A percentile compares a stretch with the other conserved stretches of the same genome.
Evolutionary conservation across 345 rosid genomes (phyloP).

Genomic region (Tarenaya hassleriana): DNA sequence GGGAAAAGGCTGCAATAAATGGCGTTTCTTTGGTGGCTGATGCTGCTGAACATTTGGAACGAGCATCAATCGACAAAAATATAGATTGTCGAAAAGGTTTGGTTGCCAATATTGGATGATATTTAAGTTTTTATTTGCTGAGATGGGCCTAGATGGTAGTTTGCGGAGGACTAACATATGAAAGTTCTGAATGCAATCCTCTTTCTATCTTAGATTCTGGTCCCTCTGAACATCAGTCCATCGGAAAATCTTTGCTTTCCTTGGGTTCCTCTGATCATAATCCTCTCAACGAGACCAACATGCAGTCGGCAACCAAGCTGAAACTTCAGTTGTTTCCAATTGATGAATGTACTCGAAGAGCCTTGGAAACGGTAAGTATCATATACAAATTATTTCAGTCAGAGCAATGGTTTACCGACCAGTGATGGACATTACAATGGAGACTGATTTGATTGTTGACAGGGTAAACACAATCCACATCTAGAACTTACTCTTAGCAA

Average conservation of each 20-base stretch:
- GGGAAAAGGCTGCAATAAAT: conserved; percentile 99
- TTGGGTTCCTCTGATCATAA: conserved; percentile 39
- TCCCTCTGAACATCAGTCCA: conserved; percentile 35
- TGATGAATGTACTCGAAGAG: conserved; percentile 79
- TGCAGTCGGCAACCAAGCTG: conserved; percentile 52
- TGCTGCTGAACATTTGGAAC: conserved; percentile 98
- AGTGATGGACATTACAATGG: conserved; percentile 11
- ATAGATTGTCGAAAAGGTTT: conserved; percentile 43
- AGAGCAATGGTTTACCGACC: neutral
- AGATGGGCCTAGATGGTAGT: conserved; percentile 19
- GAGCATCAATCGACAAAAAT: conserved; percentile 47
- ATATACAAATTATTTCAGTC: neutral
- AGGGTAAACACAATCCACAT: conserved; percentile 94
- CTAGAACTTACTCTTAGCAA: conserved; percentile 94
- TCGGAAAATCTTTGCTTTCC: conserved; percentile 41
- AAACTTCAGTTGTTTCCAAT: conserved; percentile 97
- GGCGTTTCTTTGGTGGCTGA: conserved; percentile 99
- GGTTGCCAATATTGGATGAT: conserved; percentile 26
- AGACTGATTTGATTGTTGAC: conserved; percentile 34
- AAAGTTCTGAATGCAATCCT: conserved; percentile 13
- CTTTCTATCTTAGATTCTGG: conserved; percentile 27
- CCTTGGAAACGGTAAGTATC: conserved; percentile 77
- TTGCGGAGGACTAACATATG: conserved; percentile 10
- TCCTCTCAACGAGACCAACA: conserved; percentile 42
- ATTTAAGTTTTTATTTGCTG: conserved; percentile 19